Conservation (phyloP, 2,329 filamentous ascomycete genomes). For the Colletotrichum sp. region DNA sequence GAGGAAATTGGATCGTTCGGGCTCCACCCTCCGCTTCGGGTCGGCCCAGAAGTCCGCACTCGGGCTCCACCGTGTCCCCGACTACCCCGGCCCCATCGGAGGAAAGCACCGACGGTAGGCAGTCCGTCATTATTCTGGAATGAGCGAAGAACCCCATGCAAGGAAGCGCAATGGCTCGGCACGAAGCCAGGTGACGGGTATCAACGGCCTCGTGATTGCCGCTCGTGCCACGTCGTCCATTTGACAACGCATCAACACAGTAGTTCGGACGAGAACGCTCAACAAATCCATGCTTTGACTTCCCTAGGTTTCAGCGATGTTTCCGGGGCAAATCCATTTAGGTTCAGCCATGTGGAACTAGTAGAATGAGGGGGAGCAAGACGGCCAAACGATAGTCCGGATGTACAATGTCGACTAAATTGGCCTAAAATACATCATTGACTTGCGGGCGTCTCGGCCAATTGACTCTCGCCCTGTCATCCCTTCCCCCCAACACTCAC, state of each 20-base stretch:
- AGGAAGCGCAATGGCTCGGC: background rate
- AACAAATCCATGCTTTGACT: background rate
- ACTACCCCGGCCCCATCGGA: background rate
- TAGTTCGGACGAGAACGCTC: background rate
- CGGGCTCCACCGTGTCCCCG: background rate
- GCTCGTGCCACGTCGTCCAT: background rate
- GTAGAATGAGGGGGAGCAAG: background rate
- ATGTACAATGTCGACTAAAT: background rate
- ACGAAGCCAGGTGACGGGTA: background rate
- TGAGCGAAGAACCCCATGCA: background rate
- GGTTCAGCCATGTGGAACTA: background rate
- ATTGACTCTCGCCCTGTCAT: constrained; percentile 3
- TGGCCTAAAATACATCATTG: constrained; percentile 2
- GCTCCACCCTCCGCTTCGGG: background rate
- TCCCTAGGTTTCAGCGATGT: constrained; percentile 4
- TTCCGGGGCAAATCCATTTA: background rate
- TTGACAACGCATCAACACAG: background rate
- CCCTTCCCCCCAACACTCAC: background rate
- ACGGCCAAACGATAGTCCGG: constrained; percentile 19
- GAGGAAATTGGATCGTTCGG: background rate
- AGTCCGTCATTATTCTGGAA: background rate
- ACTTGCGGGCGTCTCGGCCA: background rate
- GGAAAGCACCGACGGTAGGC: background rate
- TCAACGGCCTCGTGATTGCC: background rate
- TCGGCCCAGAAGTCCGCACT: background rate